A percentile compares a stretch with the other conserved stretches of the same genome.
Evolutionary conservation across 1,284 basidiomycete genomes (phyloP).

Genomic region (Cryptococcus deneoformans): DNA sequence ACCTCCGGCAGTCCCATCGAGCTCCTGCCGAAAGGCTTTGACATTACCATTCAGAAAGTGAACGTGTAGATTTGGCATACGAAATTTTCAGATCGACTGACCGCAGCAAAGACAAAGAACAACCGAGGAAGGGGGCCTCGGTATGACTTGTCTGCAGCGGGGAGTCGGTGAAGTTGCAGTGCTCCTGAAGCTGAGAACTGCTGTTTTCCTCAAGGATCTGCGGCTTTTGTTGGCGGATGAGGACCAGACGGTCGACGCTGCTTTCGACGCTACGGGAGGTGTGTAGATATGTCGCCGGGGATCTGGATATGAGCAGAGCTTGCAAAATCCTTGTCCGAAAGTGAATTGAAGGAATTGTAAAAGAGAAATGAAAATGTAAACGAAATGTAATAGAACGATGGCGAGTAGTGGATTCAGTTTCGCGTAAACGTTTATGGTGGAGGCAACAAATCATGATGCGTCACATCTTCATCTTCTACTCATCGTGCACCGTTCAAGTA

Average conservation of each 20-base stretch:
- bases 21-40: slow-evolving; percentile 75
- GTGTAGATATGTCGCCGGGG: background rate
- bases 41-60: slow-evolving; percentile 71
- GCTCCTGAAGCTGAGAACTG: background rate
- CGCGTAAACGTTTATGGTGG: slow-evolving; percentile 7
- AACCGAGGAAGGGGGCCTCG: slow-evolving; percentile 38
- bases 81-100: slow-evolving; percentile 6
- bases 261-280: background rate
- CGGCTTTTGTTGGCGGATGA: background rate
- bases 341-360: background rate
- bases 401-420: background rate
- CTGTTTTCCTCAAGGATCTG: background rate
- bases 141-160: slow-evolving; percentile 1
- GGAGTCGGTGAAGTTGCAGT: background rate
- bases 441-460: background rate
- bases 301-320: no score
- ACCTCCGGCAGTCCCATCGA: slow-evolving; percentile 54
- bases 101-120: background rate
- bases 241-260: background rate
- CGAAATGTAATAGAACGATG: background rate
- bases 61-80: slow-evolving; percentile 65
- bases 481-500: no score
- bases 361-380: background rate
- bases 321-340: no score
- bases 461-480: background rate